These are phyloP conservation scores for Endocalyx cinctus DNA, from an alignment of 2,329 filamentous ascomycete genomes.

Conservation along the genomic window DNA sequence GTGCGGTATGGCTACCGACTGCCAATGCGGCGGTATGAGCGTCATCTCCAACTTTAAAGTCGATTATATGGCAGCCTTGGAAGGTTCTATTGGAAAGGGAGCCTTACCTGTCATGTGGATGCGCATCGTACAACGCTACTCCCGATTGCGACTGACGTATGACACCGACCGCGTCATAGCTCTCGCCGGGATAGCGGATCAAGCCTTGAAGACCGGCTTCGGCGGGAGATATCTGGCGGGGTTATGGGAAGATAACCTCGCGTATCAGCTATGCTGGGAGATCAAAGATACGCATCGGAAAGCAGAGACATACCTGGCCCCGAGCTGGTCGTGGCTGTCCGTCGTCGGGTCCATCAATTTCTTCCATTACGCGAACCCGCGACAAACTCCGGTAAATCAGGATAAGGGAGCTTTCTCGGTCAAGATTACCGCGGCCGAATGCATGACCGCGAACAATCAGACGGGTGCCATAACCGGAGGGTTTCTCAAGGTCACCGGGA, in stretches of 20 bases:
- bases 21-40: conserved; percentile 1
- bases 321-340: conserved; percentile 1
- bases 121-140: background rate
- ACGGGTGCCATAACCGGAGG: conserved; percentile 1
- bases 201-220: background rate
- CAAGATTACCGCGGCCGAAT: background rate
- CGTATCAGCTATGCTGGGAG: background rate
- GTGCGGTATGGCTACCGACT: background rate
- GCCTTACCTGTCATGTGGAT: background rate
- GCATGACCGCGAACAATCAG: background rate
- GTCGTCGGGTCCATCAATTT: background rate
- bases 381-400: too few relatives aligned
- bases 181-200: conserved; percentile 1
- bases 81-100: background rate
- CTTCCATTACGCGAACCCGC: too few relatives aligned
- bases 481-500: conserved; percentile 1
- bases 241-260: conserved; percentile 1
- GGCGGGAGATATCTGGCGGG: conserved; percentile 1
- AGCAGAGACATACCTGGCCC: background rate
- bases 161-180: conserved; percentile 1
- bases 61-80: background rate
- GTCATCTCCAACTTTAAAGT: background rate
- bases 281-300: background rate
- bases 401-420: background rate
- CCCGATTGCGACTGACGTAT: conserved; percentile 1